Base-by-base conservation (phyloP, 2,329 filamentous ascomycete genomes). In the Claviceps sp. region DNA sequence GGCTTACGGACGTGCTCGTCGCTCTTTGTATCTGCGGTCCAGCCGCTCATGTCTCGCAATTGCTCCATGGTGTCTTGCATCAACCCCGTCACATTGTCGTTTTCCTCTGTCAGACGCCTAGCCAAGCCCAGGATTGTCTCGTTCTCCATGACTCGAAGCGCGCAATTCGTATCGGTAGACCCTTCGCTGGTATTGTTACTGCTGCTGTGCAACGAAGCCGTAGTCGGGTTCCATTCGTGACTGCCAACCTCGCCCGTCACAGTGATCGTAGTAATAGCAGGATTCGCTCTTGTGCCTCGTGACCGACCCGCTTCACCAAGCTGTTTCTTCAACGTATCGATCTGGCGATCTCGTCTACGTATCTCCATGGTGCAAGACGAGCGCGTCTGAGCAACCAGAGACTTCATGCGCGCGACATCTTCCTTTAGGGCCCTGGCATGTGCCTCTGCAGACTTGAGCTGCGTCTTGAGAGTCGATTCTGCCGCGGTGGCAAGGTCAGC, bases 281-380 rank as follows among this genome's bases (percentile, higher is more conserved):
- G 69, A 56, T 72, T 78, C 56, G 72, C 75, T 46, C 71, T 73
- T 45, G 74, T 74, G 42, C 81, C 80, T 61, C 76, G 76, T 58
- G 77, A 81, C 57, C 81, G 78, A 47, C 75, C 80, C 62, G 79
- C 78, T 51, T 93, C 87, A 3, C 81, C 77, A 56, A 97, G 75
- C 64, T 95, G 89, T 59, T 84, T 85, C 73, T 96, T 97, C 56
- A 98, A 73, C 42, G 83, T 82, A 57, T 95, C 87, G 57, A 97
- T 84, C 67, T 95, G 87, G 45, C 89, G 75, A 64, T 98, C 93
- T 43, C 91, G 82, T 63, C 94, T 91, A 55, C 91, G 83, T 46
- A 96, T 80, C 62, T 98, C 93, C 58, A 89, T 95, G 48, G 89
- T 84, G 67, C 90, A 97, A 57, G 90, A 84, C 6, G 85, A 81